A percentile compares a stretch with the other conserved stretches of the same genome.
These are phyloP conservation scores for Filobasidium floriforme DNA, from an alignment of 768 basidiomycete genomes.

Conservation along the genomic window DNA sequence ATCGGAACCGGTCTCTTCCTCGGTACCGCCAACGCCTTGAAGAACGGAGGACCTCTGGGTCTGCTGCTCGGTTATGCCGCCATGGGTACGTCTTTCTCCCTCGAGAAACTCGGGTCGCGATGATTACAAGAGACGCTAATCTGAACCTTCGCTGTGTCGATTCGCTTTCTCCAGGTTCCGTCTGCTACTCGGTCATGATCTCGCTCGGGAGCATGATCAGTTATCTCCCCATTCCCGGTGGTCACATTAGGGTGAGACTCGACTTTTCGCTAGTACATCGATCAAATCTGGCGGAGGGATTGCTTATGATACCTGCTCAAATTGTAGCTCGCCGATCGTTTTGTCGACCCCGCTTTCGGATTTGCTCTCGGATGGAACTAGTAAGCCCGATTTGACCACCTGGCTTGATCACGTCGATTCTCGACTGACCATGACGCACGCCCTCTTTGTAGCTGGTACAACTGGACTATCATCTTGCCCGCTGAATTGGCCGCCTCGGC, in stretches of 20 bases:
- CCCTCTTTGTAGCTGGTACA: slow-evolving; percentile 44
- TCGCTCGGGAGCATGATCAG: slow-evolving; percentile 36
- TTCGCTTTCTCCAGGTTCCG: not conserved
- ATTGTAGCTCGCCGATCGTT: slow-evolving; percentile 45
- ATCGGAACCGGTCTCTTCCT: slow-evolving; percentile 54
- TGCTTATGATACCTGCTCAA: no score
- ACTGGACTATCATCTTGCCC: slow-evolving; percentile 53
- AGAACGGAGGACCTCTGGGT: slow-evolving; percentile 37
- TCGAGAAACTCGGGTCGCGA: no score
- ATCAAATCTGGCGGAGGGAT: no score
- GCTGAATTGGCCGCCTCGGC: slow-evolving; percentile 69
- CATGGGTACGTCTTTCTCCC: slow-evolving; percentile 15
- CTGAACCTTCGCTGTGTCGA: not conserved
- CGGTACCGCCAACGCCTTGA: slow-evolving; percentile 45
- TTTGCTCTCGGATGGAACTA: slow-evolving; percentile 46
- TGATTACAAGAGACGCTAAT: no score
- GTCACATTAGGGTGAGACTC: slow-evolving; percentile 27
- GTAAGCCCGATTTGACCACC: not conserved
- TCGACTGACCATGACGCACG: not conserved
- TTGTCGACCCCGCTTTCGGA: slow-evolving; percentile 52
- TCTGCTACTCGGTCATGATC: slow-evolving; percentile 54
- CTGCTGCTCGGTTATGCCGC: slow-evolving; percentile 33
- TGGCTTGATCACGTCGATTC: not conserved
- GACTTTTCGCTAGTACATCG: no score
- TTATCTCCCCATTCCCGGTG: slow-evolving; percentile 39